Evolutionary conservation across 352 stramenopile species (phyloP).

Genomic region (Blastocystis sp.): DNA sequence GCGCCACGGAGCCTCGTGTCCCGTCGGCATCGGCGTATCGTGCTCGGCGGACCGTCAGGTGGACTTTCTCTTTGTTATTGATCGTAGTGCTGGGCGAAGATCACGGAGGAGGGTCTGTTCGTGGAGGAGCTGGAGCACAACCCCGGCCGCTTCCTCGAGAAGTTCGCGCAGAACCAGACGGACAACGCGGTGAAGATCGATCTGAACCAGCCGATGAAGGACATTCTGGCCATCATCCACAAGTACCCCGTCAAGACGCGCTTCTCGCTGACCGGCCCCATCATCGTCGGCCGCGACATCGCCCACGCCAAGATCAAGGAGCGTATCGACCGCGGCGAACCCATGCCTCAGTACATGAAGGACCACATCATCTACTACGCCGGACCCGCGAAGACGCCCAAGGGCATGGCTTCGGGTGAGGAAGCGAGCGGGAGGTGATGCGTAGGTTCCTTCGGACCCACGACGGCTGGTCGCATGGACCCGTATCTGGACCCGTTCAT

Average conservation of each 20-base stretch:
- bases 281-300: constrained; percentile 78
- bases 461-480: constrained; percentile 77
- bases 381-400: constrained; percentile 75
- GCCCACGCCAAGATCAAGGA: constrained; percentile 77
- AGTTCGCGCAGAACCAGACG: constrained; percentile 66
- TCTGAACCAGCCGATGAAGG: constrained; percentile 73
- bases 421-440: not conserved
- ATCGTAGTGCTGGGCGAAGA: constrained; percentile 64
- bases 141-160: constrained; percentile 72
- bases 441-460: constrained; percentile 76
- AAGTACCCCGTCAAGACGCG: constrained; percentile 72
- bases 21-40: constrained; percentile 75
- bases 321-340: constrained; percentile 70
- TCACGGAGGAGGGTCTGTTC: constrained; percentile 76
- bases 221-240: constrained; percentile 68
- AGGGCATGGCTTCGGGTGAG: constrained; percentile 74
- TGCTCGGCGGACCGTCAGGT: constrained; percentile 76
- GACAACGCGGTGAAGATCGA: constrained; percentile 68
- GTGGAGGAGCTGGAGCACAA: constrained; percentile 75
- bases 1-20: constrained; percentile 74
- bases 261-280: constrained; percentile 72
- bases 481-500: constrained; percentile 75
- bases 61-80: constrained; percentile 57
- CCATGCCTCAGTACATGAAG: constrained; percentile 76
- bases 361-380: constrained; percentile 80